Evolutionary conservation across 306 rosid species (phyloP).

Genomic region (Alnus rubra): DNA sequence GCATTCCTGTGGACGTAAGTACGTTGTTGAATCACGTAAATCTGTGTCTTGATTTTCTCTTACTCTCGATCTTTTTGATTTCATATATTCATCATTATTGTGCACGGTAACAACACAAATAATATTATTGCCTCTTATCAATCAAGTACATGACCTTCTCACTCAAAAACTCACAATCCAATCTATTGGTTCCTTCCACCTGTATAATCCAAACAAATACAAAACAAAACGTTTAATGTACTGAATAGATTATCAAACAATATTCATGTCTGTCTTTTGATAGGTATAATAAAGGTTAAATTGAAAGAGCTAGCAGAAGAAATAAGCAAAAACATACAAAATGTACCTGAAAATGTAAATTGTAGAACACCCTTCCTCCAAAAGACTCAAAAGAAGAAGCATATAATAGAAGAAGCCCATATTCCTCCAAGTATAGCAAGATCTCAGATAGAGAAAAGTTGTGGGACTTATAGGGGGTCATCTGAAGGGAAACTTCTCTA

Average conservation of each 20-base stretch:
- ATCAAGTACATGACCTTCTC: neutral
- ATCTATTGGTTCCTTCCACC: neutral
- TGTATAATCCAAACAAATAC: neutral
- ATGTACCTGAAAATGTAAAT: slow-evolving; percentile 55
- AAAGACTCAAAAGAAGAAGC: slow-evolving; percentile 63
- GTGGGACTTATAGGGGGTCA: slow-evolving; percentile 33
- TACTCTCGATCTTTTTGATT: too few species aligned
- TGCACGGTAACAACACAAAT: too few species aligned
- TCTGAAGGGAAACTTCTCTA: slow-evolving; percentile 51
- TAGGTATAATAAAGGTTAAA: neutral
- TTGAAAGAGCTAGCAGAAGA: neutral
- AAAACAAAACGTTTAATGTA: neutral
- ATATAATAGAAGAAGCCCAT: slow-evolving; percentile 46
- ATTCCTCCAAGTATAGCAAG: slow-evolving; percentile 48
- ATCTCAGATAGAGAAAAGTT: slow-evolving; percentile 43
- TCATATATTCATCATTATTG: too few species aligned
- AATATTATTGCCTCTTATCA: neutral
- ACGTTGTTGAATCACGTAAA: too few species aligned
- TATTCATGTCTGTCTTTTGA: too few species aligned
- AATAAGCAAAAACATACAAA: neutral
- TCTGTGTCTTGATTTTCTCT: too few species aligned
- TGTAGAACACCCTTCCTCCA: slow-evolving; percentile 53
- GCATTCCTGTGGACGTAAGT: too few species aligned
- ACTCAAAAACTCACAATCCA: neutral
- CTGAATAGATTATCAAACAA: neutral